phyloP scores from a whole-genome alignment of 2,329 filamentous ascomycete genomes.

The Pseudocercospora fuligena region DNA sequence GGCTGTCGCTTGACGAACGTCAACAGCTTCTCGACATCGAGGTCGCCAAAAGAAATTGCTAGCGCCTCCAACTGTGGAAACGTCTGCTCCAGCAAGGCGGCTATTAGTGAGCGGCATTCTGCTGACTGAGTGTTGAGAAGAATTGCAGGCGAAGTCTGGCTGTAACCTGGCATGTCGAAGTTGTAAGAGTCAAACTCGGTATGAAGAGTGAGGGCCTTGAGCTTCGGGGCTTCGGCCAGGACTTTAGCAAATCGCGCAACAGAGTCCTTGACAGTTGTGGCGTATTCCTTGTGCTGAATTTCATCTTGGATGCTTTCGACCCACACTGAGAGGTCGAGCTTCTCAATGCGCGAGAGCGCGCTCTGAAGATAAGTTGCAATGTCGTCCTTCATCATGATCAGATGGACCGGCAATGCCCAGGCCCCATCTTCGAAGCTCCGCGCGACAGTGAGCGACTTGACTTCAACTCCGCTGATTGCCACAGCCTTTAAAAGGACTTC shows the following conservation, averaged over 20 bases:
- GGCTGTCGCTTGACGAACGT: not conserved
- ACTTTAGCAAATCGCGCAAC: not conserved
- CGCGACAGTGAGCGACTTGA: not conserved
- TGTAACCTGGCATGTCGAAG: not conserved
- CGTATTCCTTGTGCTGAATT: not conserved
- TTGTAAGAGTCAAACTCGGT: not conserved
- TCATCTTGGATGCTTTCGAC: not conserved
- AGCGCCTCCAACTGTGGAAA: not conserved
- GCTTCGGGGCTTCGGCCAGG: not conserved
- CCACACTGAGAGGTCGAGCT: not conserved
- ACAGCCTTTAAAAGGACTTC: not conserved
- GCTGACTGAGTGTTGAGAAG: not conserved
- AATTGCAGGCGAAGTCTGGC: not conserved
- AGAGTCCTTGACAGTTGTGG: not conserved
- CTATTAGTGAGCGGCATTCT: not conserved
- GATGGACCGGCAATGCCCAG: not conserved
- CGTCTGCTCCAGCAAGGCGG: not conserved
- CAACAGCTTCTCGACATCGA: not conserved
- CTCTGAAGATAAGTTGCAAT: not conserved
- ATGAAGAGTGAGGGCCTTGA: not conserved
- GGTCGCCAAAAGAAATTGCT: not conserved
- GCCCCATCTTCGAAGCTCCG: not conserved
- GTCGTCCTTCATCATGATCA: not conserved
- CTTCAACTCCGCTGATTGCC: not conserved
- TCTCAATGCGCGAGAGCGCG: not conserved